Percentiles rank a stretch among this genome's conserved stretches.
Evolutionary conservation across 768 basidiomycete genomes (phyloP).

Genomic region (Russula sp.): DNA sequence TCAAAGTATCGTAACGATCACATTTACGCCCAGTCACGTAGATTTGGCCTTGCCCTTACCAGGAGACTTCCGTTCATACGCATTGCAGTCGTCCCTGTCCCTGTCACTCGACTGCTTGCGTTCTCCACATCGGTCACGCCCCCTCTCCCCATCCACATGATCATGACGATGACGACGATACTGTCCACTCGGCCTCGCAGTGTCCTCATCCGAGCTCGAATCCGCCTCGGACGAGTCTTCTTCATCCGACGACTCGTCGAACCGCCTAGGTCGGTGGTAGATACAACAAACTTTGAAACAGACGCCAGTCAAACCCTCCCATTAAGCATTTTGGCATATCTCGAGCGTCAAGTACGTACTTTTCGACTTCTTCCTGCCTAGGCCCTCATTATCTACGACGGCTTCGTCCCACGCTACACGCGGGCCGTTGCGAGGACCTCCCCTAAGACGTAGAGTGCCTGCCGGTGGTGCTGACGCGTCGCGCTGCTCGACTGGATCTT

Average conservation of each 20-base stretch:
- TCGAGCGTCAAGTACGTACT: constrained; percentile 51
- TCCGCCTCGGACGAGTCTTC: constrained; percentile 52
- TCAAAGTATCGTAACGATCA: too few relatives aligned
- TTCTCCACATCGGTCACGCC: background rate
- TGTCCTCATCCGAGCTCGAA: constrained; percentile 33
- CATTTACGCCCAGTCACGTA: background rate
- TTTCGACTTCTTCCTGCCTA: constrained; percentile 89
- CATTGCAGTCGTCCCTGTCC: constrained; percentile 18
- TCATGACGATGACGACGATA: constrained; percentile 12
- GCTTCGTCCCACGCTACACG: constrained; percentile 75
- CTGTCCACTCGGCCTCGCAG: constrained; percentile 12
- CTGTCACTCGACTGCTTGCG: background rate
- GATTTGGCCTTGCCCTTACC: constrained; percentile 26
- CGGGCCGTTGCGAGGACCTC: constrained; percentile 32
- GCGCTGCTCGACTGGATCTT: constrained; percentile 9
- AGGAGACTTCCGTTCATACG: constrained; percentile 19
- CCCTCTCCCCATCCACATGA: constrained; percentile 10
- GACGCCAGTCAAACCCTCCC: background rate
- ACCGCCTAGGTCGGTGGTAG: constrained; percentile 76
- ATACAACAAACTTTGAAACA: constrained; percentile 85
- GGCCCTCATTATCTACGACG: constrained; percentile 73
- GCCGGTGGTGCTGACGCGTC: background rate
- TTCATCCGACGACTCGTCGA: constrained; percentile 74
- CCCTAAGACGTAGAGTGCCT: constrained; percentile 18
- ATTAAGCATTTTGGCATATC: background rate